A percentile compares a stretch with the other conserved stretches of the same genome.
Evolutionary conservation across 108 stramenopile species (phyloP).

Genomic region (Conticribra guillardii): DNA sequence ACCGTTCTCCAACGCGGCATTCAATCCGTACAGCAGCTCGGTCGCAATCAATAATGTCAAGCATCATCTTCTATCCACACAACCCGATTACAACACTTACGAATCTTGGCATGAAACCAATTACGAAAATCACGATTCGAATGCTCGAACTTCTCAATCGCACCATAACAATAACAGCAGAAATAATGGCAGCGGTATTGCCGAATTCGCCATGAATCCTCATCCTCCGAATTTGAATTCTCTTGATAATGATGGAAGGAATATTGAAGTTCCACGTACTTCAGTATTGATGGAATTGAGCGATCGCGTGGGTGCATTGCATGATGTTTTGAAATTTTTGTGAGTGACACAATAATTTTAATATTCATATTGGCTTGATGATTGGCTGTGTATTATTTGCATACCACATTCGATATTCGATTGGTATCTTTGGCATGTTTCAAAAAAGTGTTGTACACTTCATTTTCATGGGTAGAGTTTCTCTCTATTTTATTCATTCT

Average conservation of each 20-base stretch:
- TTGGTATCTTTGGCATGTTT: no score
- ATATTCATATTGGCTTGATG: no score
- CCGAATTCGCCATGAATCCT: no score
- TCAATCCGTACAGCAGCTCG: no score
- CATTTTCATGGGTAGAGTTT: not conserved
- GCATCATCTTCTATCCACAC: no score
- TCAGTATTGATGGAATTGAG: conserved; percentile 88
- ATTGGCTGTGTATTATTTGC: no score
- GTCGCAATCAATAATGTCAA: no score
- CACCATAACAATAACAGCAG: not conserved
- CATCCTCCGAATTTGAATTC: not conserved
- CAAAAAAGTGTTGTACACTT: no score
- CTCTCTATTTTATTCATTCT: not conserved
- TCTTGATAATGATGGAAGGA: not conserved
- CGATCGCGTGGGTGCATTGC: conserved; percentile 88
- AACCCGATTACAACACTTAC: conserved; percentile 30
- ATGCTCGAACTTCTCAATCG: not conserved
- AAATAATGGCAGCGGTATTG: no score
- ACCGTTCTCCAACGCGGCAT: no score
- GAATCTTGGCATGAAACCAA: conserved; percentile 24
- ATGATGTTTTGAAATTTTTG: conserved; percentile 87
- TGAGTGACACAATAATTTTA: conserved; percentile 26
- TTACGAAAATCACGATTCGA: not conserved
- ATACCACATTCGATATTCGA: no score
- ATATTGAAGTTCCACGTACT: conserved; percentile 48